phyloP scores from a whole-genome alignment of 257 asterid species.

The Rauvolfia tetraphylla region DNA sequence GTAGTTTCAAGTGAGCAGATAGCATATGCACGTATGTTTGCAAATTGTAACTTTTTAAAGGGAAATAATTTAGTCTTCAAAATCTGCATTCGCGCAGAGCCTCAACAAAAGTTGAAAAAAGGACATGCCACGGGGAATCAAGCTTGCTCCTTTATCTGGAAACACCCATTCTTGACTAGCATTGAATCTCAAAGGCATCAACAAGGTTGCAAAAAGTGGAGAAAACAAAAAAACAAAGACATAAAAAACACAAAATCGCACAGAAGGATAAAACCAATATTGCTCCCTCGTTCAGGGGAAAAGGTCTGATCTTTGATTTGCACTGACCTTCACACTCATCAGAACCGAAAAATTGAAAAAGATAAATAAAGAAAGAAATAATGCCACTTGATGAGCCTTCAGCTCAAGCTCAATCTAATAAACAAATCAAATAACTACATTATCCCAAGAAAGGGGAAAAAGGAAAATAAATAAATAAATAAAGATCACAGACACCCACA shows the following conservation, averaged over 20 bases:
- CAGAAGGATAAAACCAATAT: neutral
- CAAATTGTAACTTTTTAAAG: neutral
- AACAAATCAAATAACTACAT: neutral
- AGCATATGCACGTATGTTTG: neutral
- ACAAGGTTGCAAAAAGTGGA: neutral
- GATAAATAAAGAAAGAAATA: neutral
- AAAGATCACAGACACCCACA: slow-evolving; percentile 1
- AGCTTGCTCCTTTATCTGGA: neutral
- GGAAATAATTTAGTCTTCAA: neutral
- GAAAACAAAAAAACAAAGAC: no score
- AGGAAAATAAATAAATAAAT: neutral
- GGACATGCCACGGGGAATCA: neutral
- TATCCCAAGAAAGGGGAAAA: neutral
- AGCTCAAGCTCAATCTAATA: slow-evolving; percentile 6
- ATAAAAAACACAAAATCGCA: neutral
- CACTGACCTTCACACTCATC: slow-evolving; percentile 16
- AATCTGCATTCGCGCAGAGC: slow-evolving; percentile 2
- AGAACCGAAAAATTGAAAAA: neutral
- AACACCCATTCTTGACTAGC: neutral
- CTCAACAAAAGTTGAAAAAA: neutral
- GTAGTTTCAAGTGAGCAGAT: neutral
- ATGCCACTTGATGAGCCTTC: neutral
- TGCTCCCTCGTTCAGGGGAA: neutral
- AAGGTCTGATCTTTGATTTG: slow-evolving; percentile 18
- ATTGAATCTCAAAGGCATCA: neutral